These are phyloP conservation scores for Hsuehochloa calcarea DNA, from an alignment of 176 grass and related monocot species.

Conservation along the genomic window DNA sequence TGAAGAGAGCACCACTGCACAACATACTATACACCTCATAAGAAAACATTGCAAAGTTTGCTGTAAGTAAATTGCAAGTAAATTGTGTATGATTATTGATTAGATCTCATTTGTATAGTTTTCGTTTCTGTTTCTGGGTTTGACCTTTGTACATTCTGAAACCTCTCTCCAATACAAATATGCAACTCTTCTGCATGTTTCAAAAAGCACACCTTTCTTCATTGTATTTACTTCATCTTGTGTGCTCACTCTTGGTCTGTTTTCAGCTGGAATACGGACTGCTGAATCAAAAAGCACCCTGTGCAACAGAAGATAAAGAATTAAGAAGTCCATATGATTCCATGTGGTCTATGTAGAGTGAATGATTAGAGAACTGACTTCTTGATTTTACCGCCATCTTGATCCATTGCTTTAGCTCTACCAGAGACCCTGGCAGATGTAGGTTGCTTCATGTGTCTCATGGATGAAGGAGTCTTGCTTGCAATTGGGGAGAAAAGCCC, in stretches of 20 bases:
- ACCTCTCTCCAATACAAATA: not conserved
- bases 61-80: constrained; percentile 19
- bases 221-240: constrained; percentile 10
- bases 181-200: not conserved
- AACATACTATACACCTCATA: not conserved
- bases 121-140: not conserved
- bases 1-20: constrained; percentile 31
- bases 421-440: constrained; percentile 40
- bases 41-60: constrained; percentile 18
- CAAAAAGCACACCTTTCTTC: constrained; percentile 30
- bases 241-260: constrained; percentile 9
- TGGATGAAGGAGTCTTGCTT: constrained; percentile 51
- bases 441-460: constrained; percentile 49
- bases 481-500: constrained; percentile 54
- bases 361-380: constrained; percentile 55
- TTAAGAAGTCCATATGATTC: not conserved
- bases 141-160: not conserved
- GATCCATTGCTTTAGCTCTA: constrained; percentile 47
- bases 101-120: not conserved
- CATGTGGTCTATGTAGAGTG: not conserved
- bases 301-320: constrained; percentile 35
- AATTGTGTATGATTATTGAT: not conserved
- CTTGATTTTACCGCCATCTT: constrained; percentile 48
- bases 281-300: constrained; percentile 68
- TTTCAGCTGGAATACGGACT: constrained; percentile 29